Conservation (phyloP, 805 yeast species). For the Pichia cabralensis region DNA sequence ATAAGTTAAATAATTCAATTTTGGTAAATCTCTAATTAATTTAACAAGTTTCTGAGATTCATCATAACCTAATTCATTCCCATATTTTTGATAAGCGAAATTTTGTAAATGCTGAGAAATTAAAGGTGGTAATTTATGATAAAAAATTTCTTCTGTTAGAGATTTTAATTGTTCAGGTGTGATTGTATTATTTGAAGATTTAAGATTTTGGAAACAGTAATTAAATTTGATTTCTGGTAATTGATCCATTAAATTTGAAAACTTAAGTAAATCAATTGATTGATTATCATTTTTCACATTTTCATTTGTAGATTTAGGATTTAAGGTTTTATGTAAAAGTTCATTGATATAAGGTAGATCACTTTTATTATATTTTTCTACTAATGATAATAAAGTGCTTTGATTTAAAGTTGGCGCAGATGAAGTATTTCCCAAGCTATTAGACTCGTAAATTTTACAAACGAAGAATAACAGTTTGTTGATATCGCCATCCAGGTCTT, state of each 20-base stretch:
- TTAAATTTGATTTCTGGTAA: slow-evolving; percentile 23
- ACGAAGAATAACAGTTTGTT: slow-evolving; percentile 44
- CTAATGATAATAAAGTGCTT: slow-evolving; percentile 4
- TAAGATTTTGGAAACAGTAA: slow-evolving; percentile 10
- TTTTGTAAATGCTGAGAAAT: slow-evolving; percentile 53
- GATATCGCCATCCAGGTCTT: slow-evolving; percentile 36
- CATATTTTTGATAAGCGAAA: slow-evolving; percentile 26
- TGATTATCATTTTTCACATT: too few relatives aligned
- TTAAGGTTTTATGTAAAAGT: too few relatives aligned
- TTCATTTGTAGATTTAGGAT: too few relatives aligned
- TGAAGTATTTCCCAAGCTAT: too few relatives aligned
- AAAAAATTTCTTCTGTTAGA: slow-evolving; percentile 19
- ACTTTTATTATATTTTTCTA: slow-evolving; percentile 4
- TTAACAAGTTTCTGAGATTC: slow-evolving; percentile 39
- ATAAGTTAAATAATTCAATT: slow-evolving; percentile 23
- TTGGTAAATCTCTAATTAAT: slow-evolving; percentile 30
- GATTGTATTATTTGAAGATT: slow-evolving; percentile 11
- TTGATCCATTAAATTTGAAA: slow-evolving; percentile 16
- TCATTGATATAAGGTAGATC: slow-evolving; percentile 10
- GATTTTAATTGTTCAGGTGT: slow-evolving; percentile 13
- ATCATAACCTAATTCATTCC: slow-evolving; percentile 36
- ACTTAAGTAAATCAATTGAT: slow-evolving; percentile 12
- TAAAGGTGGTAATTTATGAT: slow-evolving; percentile 29
- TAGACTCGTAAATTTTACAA: slow-evolving; percentile 42
- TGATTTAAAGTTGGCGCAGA: too few relatives aligned